Percentiles rank a stretch among this genome's conserved stretches.
Conservation (phyloP, 2,329 filamentous ascomycete genomes). For the Thielaviopsis cerberus region DNA sequence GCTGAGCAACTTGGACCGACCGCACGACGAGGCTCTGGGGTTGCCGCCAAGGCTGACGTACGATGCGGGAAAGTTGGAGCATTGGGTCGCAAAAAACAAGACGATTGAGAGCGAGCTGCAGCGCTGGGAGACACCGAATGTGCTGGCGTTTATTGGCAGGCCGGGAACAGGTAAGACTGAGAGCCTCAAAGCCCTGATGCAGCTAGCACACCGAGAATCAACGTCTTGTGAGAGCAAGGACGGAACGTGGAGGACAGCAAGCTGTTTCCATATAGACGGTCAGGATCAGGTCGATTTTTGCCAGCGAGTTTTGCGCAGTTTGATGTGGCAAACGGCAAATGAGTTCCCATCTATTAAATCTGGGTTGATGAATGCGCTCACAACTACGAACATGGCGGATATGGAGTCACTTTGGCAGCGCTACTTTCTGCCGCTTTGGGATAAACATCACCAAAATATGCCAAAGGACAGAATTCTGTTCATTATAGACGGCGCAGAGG, state of each 20-base stretch:
- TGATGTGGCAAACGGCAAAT: neutral
- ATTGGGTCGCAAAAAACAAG: no score
- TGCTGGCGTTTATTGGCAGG: neutral
- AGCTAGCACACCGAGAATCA: neutral
- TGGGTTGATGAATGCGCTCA: neutral
- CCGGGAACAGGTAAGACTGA: neutral
- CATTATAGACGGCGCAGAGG: no score
- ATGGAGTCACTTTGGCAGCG: neutral
- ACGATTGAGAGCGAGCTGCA: no score
- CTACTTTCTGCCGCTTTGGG: neutral
- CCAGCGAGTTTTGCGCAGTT: neutral
- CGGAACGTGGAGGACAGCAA: neutral
- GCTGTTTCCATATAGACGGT: neutral
- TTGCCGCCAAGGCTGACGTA: no score
- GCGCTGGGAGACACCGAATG: neutral
- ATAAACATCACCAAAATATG: no score
- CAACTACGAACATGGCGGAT: neutral
- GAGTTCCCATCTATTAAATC: neutral
- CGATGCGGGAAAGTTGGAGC: no score
- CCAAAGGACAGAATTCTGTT: no score
- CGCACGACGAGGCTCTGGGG: no score
- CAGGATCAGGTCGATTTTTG: neutral
- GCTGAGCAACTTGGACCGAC: no score
- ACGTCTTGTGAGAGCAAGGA: neutral
- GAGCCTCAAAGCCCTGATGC: neutral